Evolutionary conservation across 2,329 filamentous ascomycete species (phyloP), one percentile per base, ranked within the genome.

Genomic region (Aureobasidium sp.): DNA sequence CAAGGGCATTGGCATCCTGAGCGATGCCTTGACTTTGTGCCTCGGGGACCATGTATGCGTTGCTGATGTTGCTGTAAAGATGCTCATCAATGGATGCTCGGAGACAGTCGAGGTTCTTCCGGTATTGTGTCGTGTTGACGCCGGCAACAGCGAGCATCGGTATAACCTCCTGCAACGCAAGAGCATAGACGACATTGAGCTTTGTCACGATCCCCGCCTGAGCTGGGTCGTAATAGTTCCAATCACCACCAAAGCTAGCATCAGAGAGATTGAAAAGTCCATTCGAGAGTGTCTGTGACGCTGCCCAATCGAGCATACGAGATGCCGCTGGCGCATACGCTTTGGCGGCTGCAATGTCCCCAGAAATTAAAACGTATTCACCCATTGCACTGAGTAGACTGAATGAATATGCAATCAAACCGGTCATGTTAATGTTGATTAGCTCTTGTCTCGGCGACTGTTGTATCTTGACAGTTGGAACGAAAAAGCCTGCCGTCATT

Each of bases 361-460:
- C 50, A 25, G 31, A 36, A 13, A 54, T 29, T 29, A 38, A 36
- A 25, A 36, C 33, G 29, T 54, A 54, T 38, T 54, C 50, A 25
- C 50, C 50, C 50, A 54, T 54, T 3, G 50, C 50, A 9, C 50
- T 38, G 4, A 54, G 11, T 8, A 54, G 50, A 3, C 33, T 16
- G 50, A 54, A 54, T 25, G 31, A 25, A 54, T 54, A 54, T 11
- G 29, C 50, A 38, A 54, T 54, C 33, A 54, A 25, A 29, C 50
- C 50, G 16, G 50, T 54, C 10, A 5, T 3, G 20, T 53, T 53
- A 20, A 54, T 25, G 23, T 54, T 23, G 31, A 54, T 54, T 1
- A 54, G 23, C 6, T 6, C 11, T 25, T 54, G 31, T 38, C 50
- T 38, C 18, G 50, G 50, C n/a, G 31, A 18, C 15, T 54, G 50